Conservation (phyloP, 1,284 basidiomycete genomes). For the Paramarasmius palmivorus region DNA sequence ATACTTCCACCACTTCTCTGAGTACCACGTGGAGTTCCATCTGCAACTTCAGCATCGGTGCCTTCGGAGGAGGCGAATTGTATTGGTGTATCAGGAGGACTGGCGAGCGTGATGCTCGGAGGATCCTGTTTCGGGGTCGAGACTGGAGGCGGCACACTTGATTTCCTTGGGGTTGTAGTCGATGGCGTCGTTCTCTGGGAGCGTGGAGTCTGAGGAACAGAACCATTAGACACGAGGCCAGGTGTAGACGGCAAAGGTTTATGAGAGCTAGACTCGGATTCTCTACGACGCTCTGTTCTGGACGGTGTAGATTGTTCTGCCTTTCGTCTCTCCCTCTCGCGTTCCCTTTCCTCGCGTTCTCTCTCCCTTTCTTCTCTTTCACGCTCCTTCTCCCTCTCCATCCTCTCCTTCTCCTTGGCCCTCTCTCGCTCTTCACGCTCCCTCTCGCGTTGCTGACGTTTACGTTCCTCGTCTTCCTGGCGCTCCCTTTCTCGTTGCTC, state of each 20-base stretch:
- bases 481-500: slow-evolving; percentile 20
- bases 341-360: background rate
- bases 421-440: slow-evolving; percentile 14
- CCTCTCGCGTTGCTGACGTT: slow-evolving; percentile 6
- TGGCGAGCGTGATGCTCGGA: slow-evolving; percentile 17
- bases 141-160: background rate
- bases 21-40: background rate
- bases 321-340: slow-evolving; percentile 4
- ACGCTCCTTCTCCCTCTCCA: slow-evolving; percentile 18
- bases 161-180: slow-evolving; percentile 1
- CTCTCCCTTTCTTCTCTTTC: background rate
- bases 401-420: slow-evolving; percentile 15
- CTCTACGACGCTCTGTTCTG: background rate
- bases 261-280: background rate
- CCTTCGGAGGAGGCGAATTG: slow-evolving; percentile 3
- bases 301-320: slow-evolving; percentile 8
- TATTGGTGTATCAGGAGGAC: slow-evolving; percentile 16
- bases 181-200: background rate
- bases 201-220: no score
- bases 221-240: no score
- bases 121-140: slow-evolving; percentile 1
- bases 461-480: slow-evolving; percentile 21
- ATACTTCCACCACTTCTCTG: slow-evolving; percentile 8
- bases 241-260: no score
- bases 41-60: background rate